phyloP scores from a whole-genome alignment of 495 filamentous ascomycete genomes.

The Aspergillus coremiiformis region DNA sequence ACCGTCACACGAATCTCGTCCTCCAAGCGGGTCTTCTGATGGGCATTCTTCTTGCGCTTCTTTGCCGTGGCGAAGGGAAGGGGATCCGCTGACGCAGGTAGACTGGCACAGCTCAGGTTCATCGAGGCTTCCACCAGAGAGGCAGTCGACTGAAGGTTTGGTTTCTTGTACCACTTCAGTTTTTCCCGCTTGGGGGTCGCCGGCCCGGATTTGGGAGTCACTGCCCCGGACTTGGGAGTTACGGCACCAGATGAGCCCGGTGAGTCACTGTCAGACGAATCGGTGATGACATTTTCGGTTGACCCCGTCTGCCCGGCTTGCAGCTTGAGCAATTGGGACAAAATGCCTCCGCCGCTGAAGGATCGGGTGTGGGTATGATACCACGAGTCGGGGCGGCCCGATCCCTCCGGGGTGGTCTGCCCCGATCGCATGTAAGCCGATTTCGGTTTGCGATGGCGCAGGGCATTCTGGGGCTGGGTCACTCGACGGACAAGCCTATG shows the following conservation, averaged over 20 bases:
- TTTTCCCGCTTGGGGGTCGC: conserved; percentile 50
- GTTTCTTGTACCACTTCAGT: conserved; percentile 61
- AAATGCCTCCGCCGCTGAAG: conserved; percentile 30
- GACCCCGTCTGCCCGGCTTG: conserved; percentile 25
- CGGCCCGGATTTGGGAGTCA: conserved; percentile 40
- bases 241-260: conserved; percentile 29
- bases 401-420: conserved; percentile 31
- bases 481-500: conserved; percentile 40
- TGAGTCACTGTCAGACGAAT: conserved; percentile 37
- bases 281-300: conserved; percentile 31
- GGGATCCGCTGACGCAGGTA: conserved; percentile 26
- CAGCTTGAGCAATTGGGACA: conserved; percentile 35
- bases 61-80: conserved; percentile 25
- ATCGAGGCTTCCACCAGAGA: conserved; percentile 42
- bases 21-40: conserved; percentile 48
- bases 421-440: conserved; percentile 35
- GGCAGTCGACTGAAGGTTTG: conserved; percentile 35
- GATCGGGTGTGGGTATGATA: conserved; percentile 17
- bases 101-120: conserved; percentile 36
- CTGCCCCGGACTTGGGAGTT: conserved; percentile 28
- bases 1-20: conserved; percentile 68
- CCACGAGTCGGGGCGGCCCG: conserved; percentile 25
- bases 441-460: conserved; percentile 27
- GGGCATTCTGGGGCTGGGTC: conserved; percentile 20
- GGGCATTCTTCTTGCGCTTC: conserved; percentile 22